Evolutionary conservation across 2,329 filamentous ascomycete species (phyloP).

Genomic region (Trichophyton benhamiae): DNA sequence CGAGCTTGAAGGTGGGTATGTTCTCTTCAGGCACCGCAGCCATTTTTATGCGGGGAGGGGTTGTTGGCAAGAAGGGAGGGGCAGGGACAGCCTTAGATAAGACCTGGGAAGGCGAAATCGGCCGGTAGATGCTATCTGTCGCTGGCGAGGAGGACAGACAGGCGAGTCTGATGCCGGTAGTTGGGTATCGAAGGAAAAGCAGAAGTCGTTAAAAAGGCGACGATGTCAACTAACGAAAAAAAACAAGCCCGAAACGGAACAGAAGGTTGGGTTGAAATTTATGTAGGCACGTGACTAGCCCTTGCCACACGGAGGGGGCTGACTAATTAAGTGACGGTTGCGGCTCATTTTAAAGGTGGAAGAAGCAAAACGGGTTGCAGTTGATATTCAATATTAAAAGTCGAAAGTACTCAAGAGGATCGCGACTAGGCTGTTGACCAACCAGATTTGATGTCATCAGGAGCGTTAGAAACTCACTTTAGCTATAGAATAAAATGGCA

Average conservation of each 20-base stretch:
- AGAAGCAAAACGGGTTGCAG: too few relatives aligned
- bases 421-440: too few relatives aligned
- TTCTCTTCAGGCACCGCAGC: slow-evolving; percentile 3
- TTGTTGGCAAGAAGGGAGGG: slow-evolving; percentile 42
- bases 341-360: too few relatives aligned
- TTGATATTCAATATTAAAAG: too few relatives aligned
- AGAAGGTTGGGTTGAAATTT: slow-evolving; percentile 4
- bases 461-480: too few relatives aligned
- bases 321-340: neutral
- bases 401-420: too few relatives aligned
- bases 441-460: too few relatives aligned
- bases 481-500: too few relatives aligned
- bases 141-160: neutral
- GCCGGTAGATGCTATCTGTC: neutral
- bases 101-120: neutral
- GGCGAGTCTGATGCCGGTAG: neutral
- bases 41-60: slow-evolving; percentile 32
- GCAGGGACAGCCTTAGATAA: neutral
- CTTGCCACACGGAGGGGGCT: slow-evolving; percentile 2
- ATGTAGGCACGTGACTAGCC: neutral
- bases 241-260: neutral
- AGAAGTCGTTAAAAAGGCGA: neutral
- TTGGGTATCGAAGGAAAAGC: neutral
- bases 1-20: slow-evolving; percentile 93
- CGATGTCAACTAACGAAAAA: neutral